Percentiles rank a stretch among this genome's conserved stretches.
These are phyloP conservation scores for Yamadazyma nakazawae DNA, from an alignment of 805 yeast genomes.

Conservation along the genomic window DNA sequence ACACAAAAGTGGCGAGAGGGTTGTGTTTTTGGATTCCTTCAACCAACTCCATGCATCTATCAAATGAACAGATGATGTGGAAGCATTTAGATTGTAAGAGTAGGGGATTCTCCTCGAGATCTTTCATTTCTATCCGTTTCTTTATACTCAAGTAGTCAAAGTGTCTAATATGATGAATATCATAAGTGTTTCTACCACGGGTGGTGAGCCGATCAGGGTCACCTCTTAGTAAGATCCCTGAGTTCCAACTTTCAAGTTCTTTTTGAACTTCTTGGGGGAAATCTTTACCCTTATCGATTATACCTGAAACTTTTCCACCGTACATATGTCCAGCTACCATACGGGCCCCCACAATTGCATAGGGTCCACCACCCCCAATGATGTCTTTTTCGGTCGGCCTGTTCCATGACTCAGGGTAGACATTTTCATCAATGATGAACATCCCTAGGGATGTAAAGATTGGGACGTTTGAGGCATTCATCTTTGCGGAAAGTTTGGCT, in stretches of 20 bases:
- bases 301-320: conserved; percentile 51
- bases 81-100: conserved; percentile 42
- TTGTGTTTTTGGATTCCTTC: conserved; percentile 25
- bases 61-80: conserved; percentile 76
- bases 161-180: conserved; percentile 48
- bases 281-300: conserved; percentile 78
- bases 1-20: conserved; percentile 47
- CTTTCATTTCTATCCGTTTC: conserved; percentile 54
- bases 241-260: conserved; percentile 55
- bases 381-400: conserved; percentile 44
- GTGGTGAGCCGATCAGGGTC: conserved; percentile 61
- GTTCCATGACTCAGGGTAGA: conserved; percentile 41
- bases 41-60: conserved; percentile 51
- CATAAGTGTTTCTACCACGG: conserved; percentile 77
- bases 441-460: conserved; percentile 48
- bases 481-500: background rate
- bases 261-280: conserved; percentile 52
- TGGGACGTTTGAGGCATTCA: background rate
- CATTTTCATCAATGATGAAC: conserved; percentile 87
- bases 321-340: conserved; percentile 41
- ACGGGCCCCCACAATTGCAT: conserved; percentile 71
- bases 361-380: conserved; percentile 90
- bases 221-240: conserved; percentile 55
- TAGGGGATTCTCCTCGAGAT: conserved; percentile 40
- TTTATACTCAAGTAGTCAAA: conserved; percentile 66